Conservation (phyloP, 495 filamentous ascomycete species). For the Apiosordaria backusii region DNA sequence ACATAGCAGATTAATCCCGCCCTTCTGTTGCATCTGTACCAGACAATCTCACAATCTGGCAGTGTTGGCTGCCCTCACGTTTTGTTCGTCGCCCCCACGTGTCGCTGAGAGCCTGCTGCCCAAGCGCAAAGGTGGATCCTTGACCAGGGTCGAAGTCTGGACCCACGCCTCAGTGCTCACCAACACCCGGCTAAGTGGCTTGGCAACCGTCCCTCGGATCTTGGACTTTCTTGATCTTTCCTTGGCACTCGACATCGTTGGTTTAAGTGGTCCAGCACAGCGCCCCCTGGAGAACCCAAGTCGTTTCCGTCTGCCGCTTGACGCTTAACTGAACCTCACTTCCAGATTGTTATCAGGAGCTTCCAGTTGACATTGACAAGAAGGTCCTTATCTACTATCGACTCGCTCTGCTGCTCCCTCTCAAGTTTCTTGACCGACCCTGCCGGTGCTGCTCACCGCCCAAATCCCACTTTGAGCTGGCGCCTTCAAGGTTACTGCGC, state of each 20-base stretch:
- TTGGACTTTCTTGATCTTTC: neutral
- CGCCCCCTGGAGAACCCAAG: neutral
- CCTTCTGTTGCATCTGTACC: too few relatives aligned
- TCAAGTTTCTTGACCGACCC: neutral
- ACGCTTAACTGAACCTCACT: neutral
- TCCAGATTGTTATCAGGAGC: neutral
- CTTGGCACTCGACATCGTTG: constrained; percentile 6
- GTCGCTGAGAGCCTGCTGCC: neutral
- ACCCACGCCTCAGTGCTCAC: constrained; percentile 5
- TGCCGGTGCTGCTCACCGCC: neutral
- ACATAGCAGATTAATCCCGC: too few relatives aligned
- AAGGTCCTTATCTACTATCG: neutral
- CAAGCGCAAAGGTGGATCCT: constrained; percentile 1
- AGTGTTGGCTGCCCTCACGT: constrained; percentile 12
- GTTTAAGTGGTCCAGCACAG: neutral
- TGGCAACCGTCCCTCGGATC: constrained; percentile 10
- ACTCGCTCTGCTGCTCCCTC: neutral
- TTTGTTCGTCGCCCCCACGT: constrained; percentile 15
- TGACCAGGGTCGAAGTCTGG: constrained; percentile 1
- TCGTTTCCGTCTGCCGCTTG: neutral
- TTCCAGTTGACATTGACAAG: too few relatives aligned
- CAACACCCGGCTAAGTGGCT: constrained; percentile 8
- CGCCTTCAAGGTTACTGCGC: neutral
- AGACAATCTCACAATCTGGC: neutral
- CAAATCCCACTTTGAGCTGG: neutral